Conservation (phyloP, 2,329 filamentous ascomycete species). For the Nakataea oryzae region DNA sequence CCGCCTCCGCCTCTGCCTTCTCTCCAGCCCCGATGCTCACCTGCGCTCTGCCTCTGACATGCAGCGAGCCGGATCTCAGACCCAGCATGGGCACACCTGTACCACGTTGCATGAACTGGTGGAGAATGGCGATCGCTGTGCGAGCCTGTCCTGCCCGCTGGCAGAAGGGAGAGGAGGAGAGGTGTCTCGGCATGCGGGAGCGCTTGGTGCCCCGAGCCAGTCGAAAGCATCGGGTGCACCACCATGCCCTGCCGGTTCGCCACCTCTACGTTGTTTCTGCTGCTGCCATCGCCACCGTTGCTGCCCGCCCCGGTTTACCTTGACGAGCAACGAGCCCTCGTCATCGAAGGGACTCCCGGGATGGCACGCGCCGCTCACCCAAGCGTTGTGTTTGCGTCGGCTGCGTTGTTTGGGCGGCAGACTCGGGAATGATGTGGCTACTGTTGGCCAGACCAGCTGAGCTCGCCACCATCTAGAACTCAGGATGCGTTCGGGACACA, state of each 20-base stretch:
- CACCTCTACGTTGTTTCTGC: not conserved
- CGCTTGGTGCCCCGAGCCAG: not conserved
- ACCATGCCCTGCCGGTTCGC: too few relatives aligned
- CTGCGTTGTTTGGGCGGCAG: not conserved
- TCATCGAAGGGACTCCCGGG: not conserved
- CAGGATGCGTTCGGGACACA: not conserved
- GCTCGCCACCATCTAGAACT: not conserved
- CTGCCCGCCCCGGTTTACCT: not conserved
- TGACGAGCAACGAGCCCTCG: not conserved
- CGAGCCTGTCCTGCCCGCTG: not conserved
- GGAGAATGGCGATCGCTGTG: constrained; percentile 1
- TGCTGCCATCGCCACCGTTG: not conserved
- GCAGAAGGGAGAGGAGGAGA: not conserved
- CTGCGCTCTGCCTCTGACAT: not conserved
- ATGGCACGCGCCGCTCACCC: too few relatives aligned
- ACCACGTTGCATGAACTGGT: constrained; percentile 3
- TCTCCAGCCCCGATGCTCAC: not conserved
- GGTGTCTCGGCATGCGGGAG: not conserved
- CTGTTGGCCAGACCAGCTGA: not conserved
- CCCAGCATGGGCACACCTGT: not conserved
- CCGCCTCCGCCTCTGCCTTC: not conserved
- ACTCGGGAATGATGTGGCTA: not conserved
- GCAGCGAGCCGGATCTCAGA: not conserved
- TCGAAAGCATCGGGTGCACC: not conserved
- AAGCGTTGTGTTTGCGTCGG: not conserved